phyloP scores from a whole-genome alignment of 192 early-diverging fungal genomes.

The Podila epicladia region DNA sequence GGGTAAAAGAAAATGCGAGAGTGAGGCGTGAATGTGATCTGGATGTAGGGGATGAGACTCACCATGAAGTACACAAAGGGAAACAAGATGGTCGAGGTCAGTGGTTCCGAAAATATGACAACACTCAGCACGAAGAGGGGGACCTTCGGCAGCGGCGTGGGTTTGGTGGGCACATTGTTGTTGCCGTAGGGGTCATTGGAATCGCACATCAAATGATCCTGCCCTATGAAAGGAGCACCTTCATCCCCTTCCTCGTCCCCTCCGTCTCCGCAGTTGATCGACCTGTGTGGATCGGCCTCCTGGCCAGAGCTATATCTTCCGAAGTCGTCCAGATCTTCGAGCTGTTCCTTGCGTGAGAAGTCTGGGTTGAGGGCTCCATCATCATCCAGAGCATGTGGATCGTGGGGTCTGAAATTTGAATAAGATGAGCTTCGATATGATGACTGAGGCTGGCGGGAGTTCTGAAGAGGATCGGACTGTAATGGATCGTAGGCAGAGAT shows the following conservation, averaged over 20 bases:
- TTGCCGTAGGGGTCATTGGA: neutral
- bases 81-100: conserved; percentile 76
- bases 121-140: conserved; percentile 52
- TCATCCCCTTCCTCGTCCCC: neutral
- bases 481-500: neutral
- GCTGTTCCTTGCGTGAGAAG: neutral
- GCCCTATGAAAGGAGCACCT: neutral
- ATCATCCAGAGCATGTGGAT: neutral
- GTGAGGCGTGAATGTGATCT: too few species aligned
- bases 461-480: neutral
- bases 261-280: neutral
- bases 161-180: conserved; percentile 3
- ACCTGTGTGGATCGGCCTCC: neutral
- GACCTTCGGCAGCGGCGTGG: conserved; percentile 44
- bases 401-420: neutral
- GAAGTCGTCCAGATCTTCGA: conserved; percentile 28
- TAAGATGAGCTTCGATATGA: neutral
- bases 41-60: neutral
- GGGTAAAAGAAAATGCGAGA: too few species aligned
- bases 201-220: neutral
- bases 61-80: conserved; percentile 92
- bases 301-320: neutral
- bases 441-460: neutral
- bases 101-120: conserved; percentile 69
- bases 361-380: neutral